phyloP scores from a whole-genome alignment of 2,329 filamentous ascomycete genomes.

The Fusarium sp. region DNA sequence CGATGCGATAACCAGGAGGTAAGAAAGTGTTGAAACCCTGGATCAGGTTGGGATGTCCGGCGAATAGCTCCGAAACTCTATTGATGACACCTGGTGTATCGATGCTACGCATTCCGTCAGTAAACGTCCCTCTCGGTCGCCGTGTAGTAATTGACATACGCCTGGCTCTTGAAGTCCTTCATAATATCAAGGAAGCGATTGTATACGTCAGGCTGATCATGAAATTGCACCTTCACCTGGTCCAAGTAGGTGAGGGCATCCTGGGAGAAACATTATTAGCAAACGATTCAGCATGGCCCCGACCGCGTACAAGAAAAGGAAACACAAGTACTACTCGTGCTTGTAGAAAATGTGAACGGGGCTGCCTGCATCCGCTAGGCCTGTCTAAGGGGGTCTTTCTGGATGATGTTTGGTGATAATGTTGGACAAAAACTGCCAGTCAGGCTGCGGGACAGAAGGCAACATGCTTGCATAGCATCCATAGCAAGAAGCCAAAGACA shows the following conservation, averaged over 20 bases:
- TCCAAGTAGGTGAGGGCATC: slow-evolving; percentile 93
- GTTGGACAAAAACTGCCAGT: slow-evolving; percentile 5
- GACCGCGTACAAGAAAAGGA: background rate
- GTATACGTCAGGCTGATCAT: slow-evolving; percentile 96
- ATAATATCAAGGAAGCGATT: slow-evolving; percentile 98
- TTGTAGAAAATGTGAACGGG: slow-evolving; percentile 38
- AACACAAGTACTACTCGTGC: slow-evolving; percentile 36
- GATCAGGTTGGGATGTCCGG: slow-evolving; percentile 92
- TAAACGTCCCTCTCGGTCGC: background rate
- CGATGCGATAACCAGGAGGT: slow-evolving; percentile 93
- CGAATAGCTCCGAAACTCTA: slow-evolving; percentile 92
- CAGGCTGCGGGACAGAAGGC: background rate
- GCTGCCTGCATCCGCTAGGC: slow-evolving; percentile 24
- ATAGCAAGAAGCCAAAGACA: background rate
- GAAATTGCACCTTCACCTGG: slow-evolving; percentile 97
- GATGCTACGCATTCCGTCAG: slow-evolving; percentile 65
- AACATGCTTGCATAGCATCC: slow-evolving; percentile 1
- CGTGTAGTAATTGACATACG: slow-evolving; percentile 62
- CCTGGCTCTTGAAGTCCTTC: slow-evolving; percentile 99
- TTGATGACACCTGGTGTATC: slow-evolving; percentile 98
- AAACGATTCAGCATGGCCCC: background rate
- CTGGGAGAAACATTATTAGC: slow-evolving; percentile 46
- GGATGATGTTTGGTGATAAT: slow-evolving; percentile 17
- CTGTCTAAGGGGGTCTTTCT: slow-evolving; percentile 7
- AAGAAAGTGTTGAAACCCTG: slow-evolving; percentile 99